A percentile compares a stretch with the other conserved stretches of the same genome.
phyloP scores from a whole-genome alignment of 139 green algal genomes.

The Asterochloris sp. region DNA sequence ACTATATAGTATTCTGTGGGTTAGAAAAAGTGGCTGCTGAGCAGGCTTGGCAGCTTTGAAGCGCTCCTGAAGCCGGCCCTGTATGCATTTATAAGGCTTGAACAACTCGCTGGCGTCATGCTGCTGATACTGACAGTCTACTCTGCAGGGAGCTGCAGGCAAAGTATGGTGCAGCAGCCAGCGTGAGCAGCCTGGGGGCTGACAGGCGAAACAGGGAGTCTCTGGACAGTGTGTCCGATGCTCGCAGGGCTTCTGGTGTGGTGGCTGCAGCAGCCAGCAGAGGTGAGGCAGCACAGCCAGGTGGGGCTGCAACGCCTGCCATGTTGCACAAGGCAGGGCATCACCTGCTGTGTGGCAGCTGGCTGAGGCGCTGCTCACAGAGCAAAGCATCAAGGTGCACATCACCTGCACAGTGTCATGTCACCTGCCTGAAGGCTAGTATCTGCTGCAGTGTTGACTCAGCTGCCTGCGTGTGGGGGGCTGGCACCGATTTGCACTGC shows the following conservation, averaged over 20 bases:
- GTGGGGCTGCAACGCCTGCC: background rate
- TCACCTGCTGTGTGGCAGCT: too few species aligned
- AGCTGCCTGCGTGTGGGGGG: too few species aligned
- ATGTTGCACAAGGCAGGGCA: background rate
- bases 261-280: too few species aligned
- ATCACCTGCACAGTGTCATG: too few species aligned
- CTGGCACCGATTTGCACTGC: too few species aligned
- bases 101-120: background rate
- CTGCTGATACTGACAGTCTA: background rate
- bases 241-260: too few species aligned
- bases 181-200: background rate
- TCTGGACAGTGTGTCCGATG: background rate
- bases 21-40: background rate
- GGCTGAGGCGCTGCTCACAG: too few species aligned
- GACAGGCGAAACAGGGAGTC: conserved; percentile 1
- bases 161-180: conserved; percentile 3
- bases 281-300: too few species aligned
- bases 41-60: background rate
- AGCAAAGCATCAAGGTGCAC: too few species aligned
- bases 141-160: background rate
- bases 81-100: too few species aligned
- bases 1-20: background rate
- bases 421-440: too few species aligned
- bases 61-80: background rate
- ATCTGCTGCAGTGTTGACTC: too few species aligned